Evolutionary conservation across 441 rosid genomes (phyloP).

Genomic region (Kokia cookei): DNA sequence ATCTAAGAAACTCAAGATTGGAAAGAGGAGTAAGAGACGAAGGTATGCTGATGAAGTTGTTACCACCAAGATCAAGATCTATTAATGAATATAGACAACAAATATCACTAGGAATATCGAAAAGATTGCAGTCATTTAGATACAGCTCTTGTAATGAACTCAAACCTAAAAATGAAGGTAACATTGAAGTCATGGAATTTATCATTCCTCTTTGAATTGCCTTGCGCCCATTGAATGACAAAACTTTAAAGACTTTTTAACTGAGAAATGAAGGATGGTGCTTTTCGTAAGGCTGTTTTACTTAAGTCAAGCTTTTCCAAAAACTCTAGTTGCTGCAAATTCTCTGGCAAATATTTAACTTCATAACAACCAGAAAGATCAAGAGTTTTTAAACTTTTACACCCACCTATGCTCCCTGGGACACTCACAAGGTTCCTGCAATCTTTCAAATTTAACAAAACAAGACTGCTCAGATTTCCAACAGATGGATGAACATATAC

Average conservation of each 20-base stretch:
- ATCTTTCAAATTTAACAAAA: too few relatives aligned
- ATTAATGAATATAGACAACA: rapidly evolving
- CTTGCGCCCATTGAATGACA: too few relatives aligned
- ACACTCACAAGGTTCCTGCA: too few relatives aligned
- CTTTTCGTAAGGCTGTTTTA: too few relatives aligned
- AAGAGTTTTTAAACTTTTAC: too few relatives aligned
- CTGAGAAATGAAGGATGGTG: too few relatives aligned
- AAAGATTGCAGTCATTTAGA: constrained; percentile 34
- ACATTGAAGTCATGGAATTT: background rate
- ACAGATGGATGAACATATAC: constrained; percentile 17
- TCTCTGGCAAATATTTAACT: too few relatives aligned
- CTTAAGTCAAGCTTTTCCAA: too few relatives aligned
- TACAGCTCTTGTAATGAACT: constrained; percentile 1
- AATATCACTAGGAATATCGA: constrained; percentile 26
- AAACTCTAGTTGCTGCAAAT: too few relatives aligned
- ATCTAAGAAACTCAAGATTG: constrained; percentile 17
- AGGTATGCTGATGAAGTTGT: constrained; percentile 31
- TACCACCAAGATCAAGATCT: constrained; percentile 1
- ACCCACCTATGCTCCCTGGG: too few relatives aligned
- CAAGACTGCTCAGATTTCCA: background rate
- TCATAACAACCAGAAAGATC: too few relatives aligned
- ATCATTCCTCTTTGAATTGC: background rate
- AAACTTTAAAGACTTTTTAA: too few relatives aligned
- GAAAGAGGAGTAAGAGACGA: constrained; percentile 25
- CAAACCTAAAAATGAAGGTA: constrained; percentile 14